A percentile compares a stretch with the other conserved stretches of the same genome.
phyloP scores from a whole-genome alignment of 2,329 filamentous ascomycete species.

The Endothia cerciana region DNA sequence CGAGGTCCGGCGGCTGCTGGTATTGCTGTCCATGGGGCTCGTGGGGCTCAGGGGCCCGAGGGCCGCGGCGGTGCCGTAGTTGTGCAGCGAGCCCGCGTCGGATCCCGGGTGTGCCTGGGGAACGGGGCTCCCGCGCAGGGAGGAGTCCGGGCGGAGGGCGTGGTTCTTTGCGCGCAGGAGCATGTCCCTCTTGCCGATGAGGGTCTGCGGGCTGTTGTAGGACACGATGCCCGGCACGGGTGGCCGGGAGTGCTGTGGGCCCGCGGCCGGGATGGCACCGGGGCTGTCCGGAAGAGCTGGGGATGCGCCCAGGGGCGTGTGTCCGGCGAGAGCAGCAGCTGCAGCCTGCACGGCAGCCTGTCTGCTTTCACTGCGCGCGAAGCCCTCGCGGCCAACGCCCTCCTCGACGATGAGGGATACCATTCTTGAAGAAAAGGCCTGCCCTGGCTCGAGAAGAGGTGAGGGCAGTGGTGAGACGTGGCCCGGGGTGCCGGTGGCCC shows the following conservation, averaged over 20 bases:
- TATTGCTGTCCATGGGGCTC: slow-evolving; percentile 20
- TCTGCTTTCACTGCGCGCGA: slow-evolving; percentile 19
- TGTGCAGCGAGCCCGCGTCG: slow-evolving; percentile 48
- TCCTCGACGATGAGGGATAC: slow-evolving; percentile 49
- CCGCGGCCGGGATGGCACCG: slow-evolving; percentile 15
- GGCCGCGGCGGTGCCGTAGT: slow-evolving; percentile 28
- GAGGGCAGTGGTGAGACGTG: slow-evolving; percentile 28
- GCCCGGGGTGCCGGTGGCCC: background rate
- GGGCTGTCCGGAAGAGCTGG: slow-evolving; percentile 29
- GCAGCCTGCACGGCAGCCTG: slow-evolving; percentile 31
- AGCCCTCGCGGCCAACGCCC: slow-evolving; percentile 32
- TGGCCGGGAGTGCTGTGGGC: slow-evolving; percentile 32
- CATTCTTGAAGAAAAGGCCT: background rate
- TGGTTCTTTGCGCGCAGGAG: slow-evolving; percentile 53
- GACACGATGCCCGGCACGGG: slow-evolving; percentile 52
- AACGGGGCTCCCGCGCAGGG: slow-evolving; percentile 6
- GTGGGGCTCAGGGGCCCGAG: slow-evolving; percentile 12
- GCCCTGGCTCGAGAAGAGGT: slow-evolving; percentile 5
- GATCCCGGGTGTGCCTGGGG: slow-evolving; percentile 38
- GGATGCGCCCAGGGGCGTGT: slow-evolving; percentile 30
- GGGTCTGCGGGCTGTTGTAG: slow-evolving; percentile 56
- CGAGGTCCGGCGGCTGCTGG: slow-evolving; percentile 20
- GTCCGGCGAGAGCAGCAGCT: slow-evolving; percentile 18
- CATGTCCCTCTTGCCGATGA: slow-evolving; percentile 60
- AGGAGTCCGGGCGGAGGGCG: slow-evolving; percentile 33